Evolutionary conservation across 1,139 yeast species (phyloP), one percentile per base, ranked within the genome.

Genomic region (Kurtzmaniella quercitrusa): DNA sequence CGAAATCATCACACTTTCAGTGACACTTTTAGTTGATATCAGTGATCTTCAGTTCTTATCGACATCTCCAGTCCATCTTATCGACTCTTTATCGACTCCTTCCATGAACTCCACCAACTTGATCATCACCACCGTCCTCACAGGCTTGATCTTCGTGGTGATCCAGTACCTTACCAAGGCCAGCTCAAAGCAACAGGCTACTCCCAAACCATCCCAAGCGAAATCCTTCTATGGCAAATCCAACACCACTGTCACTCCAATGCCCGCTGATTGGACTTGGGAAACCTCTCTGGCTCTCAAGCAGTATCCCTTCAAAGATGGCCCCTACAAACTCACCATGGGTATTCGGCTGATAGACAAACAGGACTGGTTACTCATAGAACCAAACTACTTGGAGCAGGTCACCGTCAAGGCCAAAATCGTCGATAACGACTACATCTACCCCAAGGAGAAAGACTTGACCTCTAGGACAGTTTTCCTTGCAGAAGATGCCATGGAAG

Each of bases 351-450:
- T 68, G 41, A 60, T 80, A 38, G 74, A 75, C 27, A 72, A 77
- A 6, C 74, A 77, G 43, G 89, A 85, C 44, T 81, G 86, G 82
- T 64, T 86, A 25, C 65, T 81, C 41, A 57, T 87, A n/a, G 95
- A 86, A 48, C 69, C 83, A 41, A 75, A 83, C 0, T 85, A 85
- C 54, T 56, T 67, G 47, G 55, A 65, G 5, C 62, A 70, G 17
- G 69, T 82, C 3, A 67, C 68, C 9, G 58, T 69, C 38, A 77
- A 83, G 52, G 57, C 56, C 2, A 58, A 62, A 24, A 62, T 81
- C 15, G 52, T 66, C 21, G 70, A 70, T 41, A 50, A 57, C 8
- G 69, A 73, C 45, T 74, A 76, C 0, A 72, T 48, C 17, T 76
- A 59, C 48, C 63, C 62, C 1, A 38, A 48, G 7, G 60, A 49